Evolutionary conservation across 208 protist species (phyloP), one percentile per base, ranked within the genome.

Genomic region (Endotrypanum monterogeii): DNA sequence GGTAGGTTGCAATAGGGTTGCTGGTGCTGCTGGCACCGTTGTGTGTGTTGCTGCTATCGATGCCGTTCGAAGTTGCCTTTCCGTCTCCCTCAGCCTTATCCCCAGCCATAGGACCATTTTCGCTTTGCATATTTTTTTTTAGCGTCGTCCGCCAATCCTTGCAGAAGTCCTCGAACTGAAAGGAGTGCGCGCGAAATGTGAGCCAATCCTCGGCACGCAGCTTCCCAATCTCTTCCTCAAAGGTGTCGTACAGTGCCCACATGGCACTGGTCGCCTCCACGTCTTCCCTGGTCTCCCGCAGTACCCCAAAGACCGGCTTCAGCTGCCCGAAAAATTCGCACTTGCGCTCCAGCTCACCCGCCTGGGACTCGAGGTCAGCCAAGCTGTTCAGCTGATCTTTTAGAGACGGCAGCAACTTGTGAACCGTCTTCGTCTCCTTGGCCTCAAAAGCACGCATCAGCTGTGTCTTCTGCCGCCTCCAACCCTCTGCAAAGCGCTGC

Each of bases 131-230:
- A 48, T 74, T 69, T 62, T 75, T 71, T 0, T 79, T 80, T 16
- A 94, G 68, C n/a, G 79, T 90, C 12, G 57, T 74, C 28, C 67
- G 66, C 97, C 96, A 98, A 25, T 94, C 89, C 55, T 87, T 89
- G 79, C 97, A 90, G 71, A 98, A 98, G 76, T 99, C 98, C 41
- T 98, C 96, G 81, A 99, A 98, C 41, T 94, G 76, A 71, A 93
- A 98, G 73, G 85, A 90, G 78, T 98, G 91, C 18, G 88, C 69
- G 65, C 98, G 94, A 77, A 99, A 98, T 9, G 94, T 95, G 56
- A 99, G 83, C 98, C 98, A 99, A 76, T 98, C 94, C 82, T 98
- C 93, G 16, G 82, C 63, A 57, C 91, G 85, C 28, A 98, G 72
- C 63, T 79, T 83, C 61, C 66, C 85, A 11, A 98, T 81, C 71